phyloP scores from a whole-genome alignment of 768 basidiomycete species.

The Collybiopsis luxurians region DNA sequence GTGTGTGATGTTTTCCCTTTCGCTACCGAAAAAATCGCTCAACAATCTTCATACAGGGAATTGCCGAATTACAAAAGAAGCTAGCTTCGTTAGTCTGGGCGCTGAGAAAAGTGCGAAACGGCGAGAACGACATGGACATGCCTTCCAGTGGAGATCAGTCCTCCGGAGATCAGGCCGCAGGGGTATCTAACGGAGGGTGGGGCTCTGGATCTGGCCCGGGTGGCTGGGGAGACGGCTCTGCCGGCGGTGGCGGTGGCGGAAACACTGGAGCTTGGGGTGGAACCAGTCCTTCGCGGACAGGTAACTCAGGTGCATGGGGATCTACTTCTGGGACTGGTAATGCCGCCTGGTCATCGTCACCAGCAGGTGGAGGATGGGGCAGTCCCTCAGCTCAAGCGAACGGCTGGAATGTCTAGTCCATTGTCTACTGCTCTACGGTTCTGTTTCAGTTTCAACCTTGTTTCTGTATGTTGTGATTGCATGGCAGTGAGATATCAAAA shows the following conservation, averaged over 20 bases:
- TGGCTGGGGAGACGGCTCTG: slow-evolving; percentile 11
- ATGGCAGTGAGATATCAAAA: no score
- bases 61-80: slow-evolving; percentile 77
- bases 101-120: slow-evolving; percentile 44
- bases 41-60: slow-evolving; percentile 44
- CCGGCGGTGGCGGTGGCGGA: slow-evolving; percentile 28
- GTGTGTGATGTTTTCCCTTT: slow-evolving; percentile 37
- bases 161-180: slow-evolving; percentile 14
- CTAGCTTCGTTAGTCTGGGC: slow-evolving; percentile 77
- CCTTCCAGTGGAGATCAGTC: slow-evolving; percentile 38
- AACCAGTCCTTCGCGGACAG: slow-evolving; percentile 23
- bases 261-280: slow-evolving; percentile 28
- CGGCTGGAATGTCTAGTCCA: slow-evolving; percentile 49
- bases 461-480: neutral
- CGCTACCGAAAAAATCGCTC: neutral
- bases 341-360: slow-evolving; percentile 7
- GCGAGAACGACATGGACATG: slow-evolving; percentile 53
- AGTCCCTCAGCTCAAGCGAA: slow-evolving; percentile 48
- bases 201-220: slow-evolving; percentile 15
- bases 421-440: neutral
- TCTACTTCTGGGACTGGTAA: slow-evolving; percentile 15
- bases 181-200: slow-evolving; percentile 18
- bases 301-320: slow-evolving; percentile 34
- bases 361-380: slow-evolving; percentile 42
- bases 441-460: neutral